Evolutionary conservation across 495 filamentous ascomycete genomes (phyloP).

Genomic region (Aspergillus haitiensis): DNA sequence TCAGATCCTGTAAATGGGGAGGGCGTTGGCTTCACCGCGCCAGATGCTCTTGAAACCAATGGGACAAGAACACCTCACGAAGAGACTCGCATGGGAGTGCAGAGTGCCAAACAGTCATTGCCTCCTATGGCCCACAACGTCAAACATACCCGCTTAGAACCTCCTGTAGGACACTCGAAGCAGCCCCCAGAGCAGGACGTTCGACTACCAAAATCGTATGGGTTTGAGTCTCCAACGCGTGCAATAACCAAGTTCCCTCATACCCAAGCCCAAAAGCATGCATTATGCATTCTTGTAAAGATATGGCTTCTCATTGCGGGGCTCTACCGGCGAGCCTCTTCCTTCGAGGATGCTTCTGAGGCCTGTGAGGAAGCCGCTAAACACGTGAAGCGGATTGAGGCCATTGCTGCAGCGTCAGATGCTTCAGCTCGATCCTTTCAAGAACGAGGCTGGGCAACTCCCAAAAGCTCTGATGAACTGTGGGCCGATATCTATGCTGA

Average conservation of each 20-base stretch:
- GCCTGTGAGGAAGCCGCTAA: slow-evolving; percentile 80
- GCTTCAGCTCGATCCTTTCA: slow-evolving; percentile 54
- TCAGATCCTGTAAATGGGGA: slow-evolving; percentile 22
- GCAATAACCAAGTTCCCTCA: slow-evolving; percentile 40
- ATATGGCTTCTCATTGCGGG: slow-evolving; percentile 88
- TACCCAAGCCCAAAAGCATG: slow-evolving; percentile 52
- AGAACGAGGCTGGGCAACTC: slow-evolving; percentile 68
- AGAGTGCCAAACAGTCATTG: slow-evolving; percentile 42
- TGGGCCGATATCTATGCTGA: slow-evolving; percentile 79
- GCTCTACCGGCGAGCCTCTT: slow-evolving; percentile 78
- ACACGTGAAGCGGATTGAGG: slow-evolving; percentile 55
- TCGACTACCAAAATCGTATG: slow-evolving; percentile 47
- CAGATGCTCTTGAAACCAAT: slow-evolving; percentile 8
- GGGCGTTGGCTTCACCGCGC: background rate
- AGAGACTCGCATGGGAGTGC: slow-evolving; percentile 20
- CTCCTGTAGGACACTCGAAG: slow-evolving; percentile 45
- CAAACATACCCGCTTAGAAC: slow-evolving; percentile 41
- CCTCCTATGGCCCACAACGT: slow-evolving; percentile 53
- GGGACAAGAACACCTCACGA: slow-evolving; percentile 9
- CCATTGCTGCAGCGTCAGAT: slow-evolving; percentile 41
- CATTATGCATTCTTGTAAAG: slow-evolving; percentile 63
- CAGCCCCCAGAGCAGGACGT: slow-evolving; percentile 55
- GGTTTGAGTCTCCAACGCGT: slow-evolving; percentile 46
- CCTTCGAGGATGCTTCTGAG: slow-evolving; percentile 72
- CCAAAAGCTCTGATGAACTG: slow-evolving; percentile 74